Evolutionary conservation across 805 yeast genomes (phyloP).

Genomic region (Starmerella sp.): DNA sequence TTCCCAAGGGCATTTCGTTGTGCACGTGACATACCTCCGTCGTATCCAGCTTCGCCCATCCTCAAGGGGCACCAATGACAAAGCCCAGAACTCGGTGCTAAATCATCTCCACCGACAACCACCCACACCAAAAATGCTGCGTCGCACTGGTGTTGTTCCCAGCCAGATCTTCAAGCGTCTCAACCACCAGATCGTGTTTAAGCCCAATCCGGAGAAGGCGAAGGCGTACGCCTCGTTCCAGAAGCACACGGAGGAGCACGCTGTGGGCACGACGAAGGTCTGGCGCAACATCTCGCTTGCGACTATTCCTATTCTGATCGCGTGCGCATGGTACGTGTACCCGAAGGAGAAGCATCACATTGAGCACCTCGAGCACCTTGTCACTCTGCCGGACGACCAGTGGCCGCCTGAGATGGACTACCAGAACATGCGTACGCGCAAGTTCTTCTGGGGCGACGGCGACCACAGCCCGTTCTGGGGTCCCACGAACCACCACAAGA

Average conservation of each 20-base stretch:
- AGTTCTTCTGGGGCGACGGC: conserved; percentile 98
- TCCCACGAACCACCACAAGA: conserved; percentile 71
- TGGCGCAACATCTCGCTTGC: conserved; percentile 83
- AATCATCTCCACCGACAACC: background rate
- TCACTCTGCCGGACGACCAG: conserved; percentile 67
- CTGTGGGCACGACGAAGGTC: conserved; percentile 56
- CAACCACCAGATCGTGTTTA: conserved; percentile 22
- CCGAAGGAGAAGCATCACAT: conserved; percentile 80
- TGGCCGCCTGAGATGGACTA: conserved; percentile 87
- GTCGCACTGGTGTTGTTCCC: conserved; percentile 12
- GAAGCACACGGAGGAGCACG: conserved; percentile 67
- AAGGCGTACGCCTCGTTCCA: conserved; percentile 51
- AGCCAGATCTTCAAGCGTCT: conserved; percentile 19
- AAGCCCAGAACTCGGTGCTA: background rate
- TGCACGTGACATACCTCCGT: background rate
- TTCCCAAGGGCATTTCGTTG: no score
- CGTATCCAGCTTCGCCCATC: background rate
- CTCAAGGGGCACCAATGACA: background rate
- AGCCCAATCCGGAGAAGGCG: conserved; percentile 50
- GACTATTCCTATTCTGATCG: conserved; percentile 71
- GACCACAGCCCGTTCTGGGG: conserved; percentile 97
- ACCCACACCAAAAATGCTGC: conserved; percentile 14
- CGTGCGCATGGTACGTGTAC: conserved; percentile 70
- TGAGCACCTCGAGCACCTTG: conserved; percentile 54
- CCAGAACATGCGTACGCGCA: conserved; percentile 78